phyloP scores from a whole-genome alignment of 202 grass and related monocot genomes.

The Elaeis oleifera region DNA sequence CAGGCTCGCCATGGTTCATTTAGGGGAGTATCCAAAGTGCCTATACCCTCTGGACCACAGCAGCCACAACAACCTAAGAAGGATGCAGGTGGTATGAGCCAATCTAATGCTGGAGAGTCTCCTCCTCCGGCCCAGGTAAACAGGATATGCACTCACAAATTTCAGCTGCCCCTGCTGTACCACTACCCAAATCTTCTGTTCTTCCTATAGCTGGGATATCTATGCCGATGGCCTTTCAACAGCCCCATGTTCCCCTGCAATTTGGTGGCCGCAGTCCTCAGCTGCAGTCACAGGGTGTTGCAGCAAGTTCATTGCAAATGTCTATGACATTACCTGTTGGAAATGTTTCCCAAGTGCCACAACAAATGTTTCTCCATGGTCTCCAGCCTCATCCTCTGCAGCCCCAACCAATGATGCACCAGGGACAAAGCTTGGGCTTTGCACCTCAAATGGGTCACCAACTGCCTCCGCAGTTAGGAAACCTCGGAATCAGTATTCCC shows the following conservation, averaged over 20 bases:
- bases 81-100: slow-evolving; percentile 41
- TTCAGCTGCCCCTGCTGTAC: slow-evolving; percentile 30
- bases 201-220: slow-evolving; percentile 35
- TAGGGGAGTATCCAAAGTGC: slow-evolving; percentile 32
- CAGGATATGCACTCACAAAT: slow-evolving; percentile 33
- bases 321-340: slow-evolving; percentile 55
- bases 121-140: slow-evolving; percentile 46
- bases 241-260: slow-evolving; percentile 44
- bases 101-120: slow-evolving; percentile 35
- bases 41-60: slow-evolving; percentile 32
- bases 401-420: slow-evolving; percentile 72
- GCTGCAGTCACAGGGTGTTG: slow-evolving; percentile 48
- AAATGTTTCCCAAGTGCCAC: slow-evolving; percentile 52
- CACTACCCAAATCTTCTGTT: slow-evolving; percentile 37
- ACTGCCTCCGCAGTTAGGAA: slow-evolving; percentile 47
- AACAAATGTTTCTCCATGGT: slow-evolving; percentile 47
- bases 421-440: slow-evolving; percentile 55
- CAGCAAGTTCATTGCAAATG: slow-evolving; percentile 74
- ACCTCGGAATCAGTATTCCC: slow-evolving; percentile 37
- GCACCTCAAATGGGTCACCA: slow-evolving; percentile 46
- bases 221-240: slow-evolving; percentile 46
- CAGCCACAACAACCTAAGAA: slow-evolving; percentile 52
- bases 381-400: slow-evolving; percentile 61
- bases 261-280: slow-evolving; percentile 56
- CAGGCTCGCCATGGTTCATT: slow-evolving; percentile 33